phyloP scores from a whole-genome alignment of 306 rosid genomes.

The Sicyos baderoa region DNA sequence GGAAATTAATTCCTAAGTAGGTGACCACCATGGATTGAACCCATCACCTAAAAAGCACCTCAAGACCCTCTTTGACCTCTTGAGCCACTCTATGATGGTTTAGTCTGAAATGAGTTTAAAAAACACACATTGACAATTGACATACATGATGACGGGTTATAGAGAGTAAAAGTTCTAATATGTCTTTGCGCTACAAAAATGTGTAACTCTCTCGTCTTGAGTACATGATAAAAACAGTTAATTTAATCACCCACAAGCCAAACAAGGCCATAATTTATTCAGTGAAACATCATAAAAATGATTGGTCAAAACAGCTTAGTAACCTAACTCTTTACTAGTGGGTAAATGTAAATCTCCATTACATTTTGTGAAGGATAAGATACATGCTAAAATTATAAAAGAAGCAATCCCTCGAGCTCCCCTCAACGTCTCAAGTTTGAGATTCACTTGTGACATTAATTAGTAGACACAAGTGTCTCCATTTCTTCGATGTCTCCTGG shows the following conservation, averaged over 20 bases:
- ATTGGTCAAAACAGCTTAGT: background rate
- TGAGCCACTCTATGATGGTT: no score
- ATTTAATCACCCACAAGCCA: slow-evolving; percentile 2
- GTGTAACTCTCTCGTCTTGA: background rate
- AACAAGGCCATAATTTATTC: background rate
- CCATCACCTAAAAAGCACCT: no score
- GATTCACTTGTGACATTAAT: no score
- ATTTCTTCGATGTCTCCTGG: no score
- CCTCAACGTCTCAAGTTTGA: no score
- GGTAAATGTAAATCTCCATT: slow-evolving; percentile 6
- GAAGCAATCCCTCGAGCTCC: no score
- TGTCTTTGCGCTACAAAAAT: background rate
- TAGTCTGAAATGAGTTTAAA: no score
- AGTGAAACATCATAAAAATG: background rate
- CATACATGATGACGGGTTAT: background rate
- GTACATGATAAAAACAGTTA: background rate
- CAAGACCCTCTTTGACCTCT: no score
- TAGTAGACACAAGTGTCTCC: no score
- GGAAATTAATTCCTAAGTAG: no score
- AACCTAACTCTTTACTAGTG: background rate
- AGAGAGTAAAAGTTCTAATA: background rate
- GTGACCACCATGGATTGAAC: no score
- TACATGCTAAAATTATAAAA: background rate
- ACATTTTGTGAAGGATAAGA: slow-evolving; percentile 4
- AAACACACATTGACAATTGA: no score